Conservation (phyloP, 108 stramenopile genomes). For the Fragilariopsis cylindrus region DNA sequence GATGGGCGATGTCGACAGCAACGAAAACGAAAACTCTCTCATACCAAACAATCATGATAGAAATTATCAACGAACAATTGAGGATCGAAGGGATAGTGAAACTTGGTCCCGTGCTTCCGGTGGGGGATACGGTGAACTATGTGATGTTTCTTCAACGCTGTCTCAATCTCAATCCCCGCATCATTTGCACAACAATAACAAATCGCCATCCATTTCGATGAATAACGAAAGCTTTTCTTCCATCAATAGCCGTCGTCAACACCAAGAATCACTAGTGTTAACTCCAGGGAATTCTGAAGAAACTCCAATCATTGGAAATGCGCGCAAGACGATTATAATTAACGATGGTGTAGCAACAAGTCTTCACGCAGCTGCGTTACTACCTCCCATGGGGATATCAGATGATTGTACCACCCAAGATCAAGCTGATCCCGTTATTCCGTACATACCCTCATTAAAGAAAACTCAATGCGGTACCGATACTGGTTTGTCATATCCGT, state of each 20-base stretch:
- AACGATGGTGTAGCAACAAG: constrained; percentile 1
- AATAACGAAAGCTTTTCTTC: not conserved
- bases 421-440: constrained; percentile 2
- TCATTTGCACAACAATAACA: not conserved
- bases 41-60: too few relatives aligned
- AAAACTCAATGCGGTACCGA: not conserved
- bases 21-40: not conserved
- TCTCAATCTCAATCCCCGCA: not conserved
- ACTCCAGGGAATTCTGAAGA: constrained; percentile 35
- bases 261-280: constrained; percentile 19
- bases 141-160: not conserved
- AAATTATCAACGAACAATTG: too few relatives aligned
- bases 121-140: not conserved
- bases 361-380: constrained; percentile 10
- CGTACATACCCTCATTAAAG: constrained; percentile 23
- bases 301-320: constrained; percentile 36
- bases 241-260: not conserved
- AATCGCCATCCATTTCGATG: not conserved
- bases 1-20: not conserved
- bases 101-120: too few relatives aligned
- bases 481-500: not conserved
- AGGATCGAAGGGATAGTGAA: too few relatives aligned
- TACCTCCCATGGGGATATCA: constrained; percentile 6
- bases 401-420: not conserved
- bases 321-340: constrained; percentile 13